Conservation (phyloP, 2,329 filamentous ascomycete species). For the Lachnellula arida region DNA sequence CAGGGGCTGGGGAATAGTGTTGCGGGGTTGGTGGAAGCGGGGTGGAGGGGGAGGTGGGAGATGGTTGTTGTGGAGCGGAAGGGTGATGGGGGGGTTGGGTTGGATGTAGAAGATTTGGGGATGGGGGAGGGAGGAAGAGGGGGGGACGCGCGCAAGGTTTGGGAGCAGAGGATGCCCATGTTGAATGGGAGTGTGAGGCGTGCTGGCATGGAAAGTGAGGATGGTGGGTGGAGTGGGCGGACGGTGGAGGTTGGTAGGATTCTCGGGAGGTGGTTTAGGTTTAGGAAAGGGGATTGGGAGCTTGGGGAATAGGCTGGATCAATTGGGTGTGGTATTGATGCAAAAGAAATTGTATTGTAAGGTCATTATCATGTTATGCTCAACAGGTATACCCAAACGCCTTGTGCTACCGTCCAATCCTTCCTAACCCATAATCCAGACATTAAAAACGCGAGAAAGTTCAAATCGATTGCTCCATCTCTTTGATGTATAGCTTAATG, state of each 20-base stretch:
- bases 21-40: slow-evolving; percentile 59
- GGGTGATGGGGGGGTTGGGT: slow-evolving; percentile 27
- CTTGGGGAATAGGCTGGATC: neutral
- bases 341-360: neutral
- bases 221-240: slow-evolving; percentile 52
- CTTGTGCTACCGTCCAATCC: slow-evolving; percentile 10
- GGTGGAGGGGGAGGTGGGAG: slow-evolving; percentile 40
- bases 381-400: slow-evolving; percentile 32
- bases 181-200: slow-evolving; percentile 52
- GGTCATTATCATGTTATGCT: slow-evolving; percentile 30
- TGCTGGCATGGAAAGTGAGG: slow-evolving; percentile 38
- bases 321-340: neutral
- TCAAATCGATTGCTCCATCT: slow-evolving; percentile 87
- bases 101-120: slow-evolving; percentile 33
- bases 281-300: slow-evolving; percentile 38
- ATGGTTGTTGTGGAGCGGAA: slow-evolving; percentile 41
- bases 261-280: slow-evolving; percentile 62
- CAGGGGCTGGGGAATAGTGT: slow-evolving; percentile 64
- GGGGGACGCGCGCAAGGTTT: slow-evolving; percentile 34
- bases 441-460: slow-evolving; percentile 9
- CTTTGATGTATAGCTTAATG: slow-evolving; percentile 94
- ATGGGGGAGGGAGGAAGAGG: slow-evolving; percentile 28
- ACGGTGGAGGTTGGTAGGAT: slow-evolving; percentile 54
- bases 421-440: slow-evolving; percentile 6
- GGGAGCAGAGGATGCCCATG: slow-evolving; percentile 53